Percentiles rank a stretch among this genome's conserved stretches.
These are phyloP conservation scores for Hamamelis virginiana DNA, from an alignment of 164 flowering plant genomes.

Conservation along the genomic window DNA sequence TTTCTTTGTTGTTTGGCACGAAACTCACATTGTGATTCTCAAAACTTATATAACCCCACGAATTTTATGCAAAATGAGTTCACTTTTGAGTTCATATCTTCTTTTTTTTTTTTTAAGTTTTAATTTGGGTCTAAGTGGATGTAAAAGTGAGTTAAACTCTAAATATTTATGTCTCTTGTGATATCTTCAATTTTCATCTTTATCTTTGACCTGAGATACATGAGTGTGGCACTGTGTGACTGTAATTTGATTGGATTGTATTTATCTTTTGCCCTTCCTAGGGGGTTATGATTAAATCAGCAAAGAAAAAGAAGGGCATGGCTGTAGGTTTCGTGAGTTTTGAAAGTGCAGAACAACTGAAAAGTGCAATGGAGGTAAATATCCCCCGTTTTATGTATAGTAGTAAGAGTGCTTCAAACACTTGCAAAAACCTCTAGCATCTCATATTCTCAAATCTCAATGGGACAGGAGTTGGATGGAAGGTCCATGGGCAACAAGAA, in stretches of 20 bases:
- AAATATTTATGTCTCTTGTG: no score
- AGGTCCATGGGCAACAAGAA: slow-evolving; percentile 64
- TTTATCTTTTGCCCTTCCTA: slow-evolving; percentile 25
- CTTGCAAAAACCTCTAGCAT: background rate
- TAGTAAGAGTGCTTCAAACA: background rate
- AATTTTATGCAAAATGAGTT: no score
- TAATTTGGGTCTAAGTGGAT: background rate
- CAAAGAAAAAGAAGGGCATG: slow-evolving; percentile 92
- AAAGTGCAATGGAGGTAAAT: slow-evolving; percentile 64
- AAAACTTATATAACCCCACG: no score
- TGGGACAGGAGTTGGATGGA: slow-evolving; percentile 66
- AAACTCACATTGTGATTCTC: no score
- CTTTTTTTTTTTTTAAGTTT: background rate
- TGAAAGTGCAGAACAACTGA: slow-evolving; percentile 54
- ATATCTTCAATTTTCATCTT: no score
- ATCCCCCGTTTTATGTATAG: background rate
- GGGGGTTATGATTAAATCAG: slow-evolving; percentile 61
- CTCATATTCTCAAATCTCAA: slow-evolving; percentile 7
- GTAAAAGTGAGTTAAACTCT: no score
- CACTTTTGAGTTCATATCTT: background rate
- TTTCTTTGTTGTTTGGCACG: no score
- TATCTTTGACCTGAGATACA: no score
- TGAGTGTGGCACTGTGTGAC: no score
- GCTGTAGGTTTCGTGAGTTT: slow-evolving; percentile 77
- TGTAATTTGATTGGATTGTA: background rate